Evolutionary conservation across 106 monocot genomes (phyloP).

Genomic region (Triglochin maritima): DNA sequence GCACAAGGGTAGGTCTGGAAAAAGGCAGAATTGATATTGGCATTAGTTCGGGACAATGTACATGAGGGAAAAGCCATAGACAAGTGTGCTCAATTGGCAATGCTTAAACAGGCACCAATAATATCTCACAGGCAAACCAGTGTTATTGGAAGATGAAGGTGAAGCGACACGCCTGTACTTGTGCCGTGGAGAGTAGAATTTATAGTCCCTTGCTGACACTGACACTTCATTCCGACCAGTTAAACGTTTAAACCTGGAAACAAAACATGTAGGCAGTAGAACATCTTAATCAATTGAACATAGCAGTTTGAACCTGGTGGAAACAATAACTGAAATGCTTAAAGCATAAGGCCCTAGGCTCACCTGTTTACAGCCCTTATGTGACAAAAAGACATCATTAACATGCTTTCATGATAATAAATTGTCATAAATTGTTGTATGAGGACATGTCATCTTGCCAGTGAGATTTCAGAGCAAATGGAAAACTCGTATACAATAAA

Average conservation of each 20-base stretch:
- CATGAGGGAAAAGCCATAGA: background rate
- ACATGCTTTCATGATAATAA: too few relatives aligned
- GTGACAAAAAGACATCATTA: too few relatives aligned
- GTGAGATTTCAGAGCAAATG: too few relatives aligned
- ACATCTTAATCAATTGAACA: background rate
- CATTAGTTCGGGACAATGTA: background rate
- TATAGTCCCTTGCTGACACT: slow-evolving; percentile 75
- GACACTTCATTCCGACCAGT: slow-evolving; percentile 73
- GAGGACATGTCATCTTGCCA: too few relatives aligned
- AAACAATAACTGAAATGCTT: too few relatives aligned
- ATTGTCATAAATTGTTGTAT: too few relatives aligned
- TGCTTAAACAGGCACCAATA: background rate
- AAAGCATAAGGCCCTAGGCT: too few relatives aligned
- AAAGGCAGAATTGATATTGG: background rate
- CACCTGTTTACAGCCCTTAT: too few relatives aligned
- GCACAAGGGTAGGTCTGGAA: slow-evolving; percentile 36
- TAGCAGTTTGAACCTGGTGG: background rate
- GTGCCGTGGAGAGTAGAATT: slow-evolving; percentile 91
- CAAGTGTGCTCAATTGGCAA: background rate
- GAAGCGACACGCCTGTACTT: slow-evolving; percentile 64
- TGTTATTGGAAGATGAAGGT: slow-evolving; percentile 44
- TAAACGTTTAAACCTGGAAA: slow-evolving; percentile 81
- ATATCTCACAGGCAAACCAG: slow-evolving; percentile 38
- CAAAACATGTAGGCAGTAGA: background rate
- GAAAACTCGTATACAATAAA: too few relatives aligned